Evolutionary conservation across 1,284 basidiomycete species (phyloP).

Genomic region (Macrocystidia cucumis): DNA sequence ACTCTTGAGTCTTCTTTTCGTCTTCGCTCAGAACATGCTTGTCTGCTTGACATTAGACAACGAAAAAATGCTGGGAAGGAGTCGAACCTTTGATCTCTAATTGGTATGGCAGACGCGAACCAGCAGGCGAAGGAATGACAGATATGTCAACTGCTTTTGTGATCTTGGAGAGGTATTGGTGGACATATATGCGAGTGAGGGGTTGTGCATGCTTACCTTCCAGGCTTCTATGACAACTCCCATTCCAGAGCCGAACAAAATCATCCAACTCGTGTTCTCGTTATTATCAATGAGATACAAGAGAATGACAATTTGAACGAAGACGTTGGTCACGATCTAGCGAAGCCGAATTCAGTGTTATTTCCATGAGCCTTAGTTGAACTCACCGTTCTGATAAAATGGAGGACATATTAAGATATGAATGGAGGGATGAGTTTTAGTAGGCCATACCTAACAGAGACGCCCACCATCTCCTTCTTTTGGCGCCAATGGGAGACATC

Average conservation of each 20-base stretch:
- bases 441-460: slow-evolving; percentile 74
- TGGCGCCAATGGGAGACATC: slow-evolving; percentile 95
- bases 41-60: slow-evolving; percentile 38
- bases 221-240: slow-evolving; percentile 92
- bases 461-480: slow-evolving; percentile 83
- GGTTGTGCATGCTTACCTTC: slow-evolving; percentile 50
- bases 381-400: background rate
- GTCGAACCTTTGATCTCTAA: slow-evolving; percentile 70
- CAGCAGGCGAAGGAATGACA: slow-evolving; percentile 48
- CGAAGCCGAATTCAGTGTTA: slow-evolving; percentile 16
- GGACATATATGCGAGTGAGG: slow-evolving; percentile 9
- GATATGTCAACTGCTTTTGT: slow-evolving; percentile 85
- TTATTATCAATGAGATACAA: slow-evolving; percentile 94
- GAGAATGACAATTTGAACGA: slow-evolving; percentile 85
- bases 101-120: slow-evolving; percentile 71
- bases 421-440: too few species aligned
- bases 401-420: slow-evolving; percentile 6
- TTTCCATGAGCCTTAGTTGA: background rate
- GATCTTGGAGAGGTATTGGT: slow-evolving; percentile 45
- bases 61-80: slow-evolving; percentile 9
- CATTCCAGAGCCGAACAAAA: slow-evolving; percentile 81
- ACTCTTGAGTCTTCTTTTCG: slow-evolving; percentile 98
- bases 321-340: slow-evolving; percentile 87
- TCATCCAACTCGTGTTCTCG: slow-evolving; percentile 95
- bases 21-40: slow-evolving; percentile 92